These are phyloP conservation scores for Erigeron canadensis DNA, from an alignment of 129 eudicot species.

Conservation along the genomic window DNA sequence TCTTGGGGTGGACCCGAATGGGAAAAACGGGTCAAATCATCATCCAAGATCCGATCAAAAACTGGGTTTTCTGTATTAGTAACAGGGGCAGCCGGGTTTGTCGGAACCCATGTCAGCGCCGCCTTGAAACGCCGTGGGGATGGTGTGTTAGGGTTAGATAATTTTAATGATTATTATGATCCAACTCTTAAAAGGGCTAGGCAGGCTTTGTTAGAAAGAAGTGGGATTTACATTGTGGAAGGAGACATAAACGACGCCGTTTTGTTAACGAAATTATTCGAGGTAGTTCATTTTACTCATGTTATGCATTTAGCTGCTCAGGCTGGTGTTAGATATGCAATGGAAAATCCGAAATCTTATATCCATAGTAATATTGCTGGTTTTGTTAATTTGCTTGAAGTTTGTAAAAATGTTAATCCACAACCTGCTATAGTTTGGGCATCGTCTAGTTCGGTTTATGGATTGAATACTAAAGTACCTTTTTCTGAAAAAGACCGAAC, in stretches of 20 bases:
- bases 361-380: constrained; percentile 44
- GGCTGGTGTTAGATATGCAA: constrained; percentile 53
- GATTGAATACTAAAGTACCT: constrained; percentile 45
- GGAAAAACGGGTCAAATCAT: constrained; percentile 42
- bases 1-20: constrained; percentile 46
- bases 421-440: constrained; percentile 60
- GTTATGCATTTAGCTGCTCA: constrained; percentile 56
- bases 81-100: constrained; percentile 42
- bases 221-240: constrained; percentile 70
- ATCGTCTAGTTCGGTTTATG: constrained; percentile 52
- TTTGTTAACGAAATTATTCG: constrained; percentile 31
- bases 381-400: constrained; percentile 41
- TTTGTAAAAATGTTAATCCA: constrained; percentile 42
- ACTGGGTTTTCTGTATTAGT: constrained; percentile 30
- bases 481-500: constrained; percentile 53
- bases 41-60: constrained; percentile 35
- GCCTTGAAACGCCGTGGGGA: constrained; percentile 33
- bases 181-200: constrained; percentile 63
- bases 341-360: constrained; percentile 46
- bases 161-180: constrained; percentile 56
- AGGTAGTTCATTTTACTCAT: constrained; percentile 40
- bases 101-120: constrained; percentile 36
- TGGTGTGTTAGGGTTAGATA: constrained; percentile 36
- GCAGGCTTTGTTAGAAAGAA: constrained; percentile 61
- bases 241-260: constrained; percentile 54